These are phyloP conservation scores for Rhazya stricta DNA, from an alignment of 257 asterid genomes.

Conservation along the genomic window DNA sequence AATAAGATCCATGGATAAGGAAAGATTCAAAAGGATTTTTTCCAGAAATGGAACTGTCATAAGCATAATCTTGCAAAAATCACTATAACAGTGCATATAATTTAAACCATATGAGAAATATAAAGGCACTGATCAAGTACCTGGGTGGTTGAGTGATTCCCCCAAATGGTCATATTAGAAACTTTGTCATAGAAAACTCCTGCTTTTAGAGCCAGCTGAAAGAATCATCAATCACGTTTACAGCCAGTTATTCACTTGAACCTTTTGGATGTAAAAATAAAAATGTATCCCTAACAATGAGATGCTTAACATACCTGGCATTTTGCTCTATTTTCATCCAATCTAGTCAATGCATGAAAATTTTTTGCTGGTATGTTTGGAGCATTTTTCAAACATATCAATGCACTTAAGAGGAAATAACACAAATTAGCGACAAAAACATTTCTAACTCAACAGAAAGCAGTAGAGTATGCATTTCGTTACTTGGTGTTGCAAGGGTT, in stretches of 20 bases:
- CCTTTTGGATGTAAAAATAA: not conserved
- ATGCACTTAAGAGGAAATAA: slow-evolving; percentile 59
- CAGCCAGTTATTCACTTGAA: not conserved
- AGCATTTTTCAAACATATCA: slow-evolving; percentile 97
- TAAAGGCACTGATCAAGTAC: slow-evolving; percentile 27
- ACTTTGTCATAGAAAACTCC: slow-evolving; percentile 96
- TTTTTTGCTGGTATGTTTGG: slow-evolving; percentile 89
- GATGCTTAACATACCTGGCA: slow-evolving; percentile 58
- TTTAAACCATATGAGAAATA: not conserved
- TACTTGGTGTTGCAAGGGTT: slow-evolving; percentile 99
- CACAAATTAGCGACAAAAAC: slow-evolving; percentile 30
- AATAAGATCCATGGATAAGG: not conserved
- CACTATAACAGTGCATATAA: not conserved
- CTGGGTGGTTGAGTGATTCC: slow-evolving; percentile 99
- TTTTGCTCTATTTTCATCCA: slow-evolving; percentile 97
- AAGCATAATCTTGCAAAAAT: not conserved
- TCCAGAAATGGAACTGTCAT: not conserved
- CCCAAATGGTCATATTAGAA: slow-evolving; percentile 94
- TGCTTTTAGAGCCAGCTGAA: slow-evolving; percentile 89
- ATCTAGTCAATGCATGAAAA: slow-evolving; percentile 91
- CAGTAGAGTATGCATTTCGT: slow-evolving; percentile 1
- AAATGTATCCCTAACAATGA: not conserved
- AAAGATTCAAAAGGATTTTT: not conserved
- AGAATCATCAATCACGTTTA: slow-evolving; percentile 6
- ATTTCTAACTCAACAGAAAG: not conserved